Evolutionary conservation across 2,329 filamentous ascomycete species (phyloP).

Genomic region (Fusarium pseudoanthophilum): DNA sequence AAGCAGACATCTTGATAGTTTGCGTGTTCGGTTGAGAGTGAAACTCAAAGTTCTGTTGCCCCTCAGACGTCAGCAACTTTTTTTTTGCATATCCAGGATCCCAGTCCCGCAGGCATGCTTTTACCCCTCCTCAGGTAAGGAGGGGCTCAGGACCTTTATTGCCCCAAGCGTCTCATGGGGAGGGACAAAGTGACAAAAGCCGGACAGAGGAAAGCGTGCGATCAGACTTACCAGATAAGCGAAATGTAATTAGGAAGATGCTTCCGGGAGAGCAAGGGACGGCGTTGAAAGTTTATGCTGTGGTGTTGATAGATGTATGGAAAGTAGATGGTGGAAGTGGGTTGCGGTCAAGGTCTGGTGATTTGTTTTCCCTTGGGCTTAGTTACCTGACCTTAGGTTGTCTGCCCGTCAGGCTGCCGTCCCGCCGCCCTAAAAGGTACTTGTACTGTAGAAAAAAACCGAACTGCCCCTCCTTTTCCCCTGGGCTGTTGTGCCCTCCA

Average conservation of each 20-base stretch:
- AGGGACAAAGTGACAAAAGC: neutral
- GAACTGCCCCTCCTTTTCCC: constrained; percentile 43
- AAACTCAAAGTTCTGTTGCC: constrained; percentile 20
- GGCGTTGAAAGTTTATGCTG: constrained; percentile 19
- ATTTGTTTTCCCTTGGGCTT: constrained; percentile 39
- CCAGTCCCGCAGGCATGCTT: constrained; percentile 36
- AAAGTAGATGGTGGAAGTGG: constrained; percentile 34
- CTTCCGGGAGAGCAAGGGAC: constrained; percentile 8
- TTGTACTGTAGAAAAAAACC: constrained; percentile 10
- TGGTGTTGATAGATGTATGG: constrained; percentile 27
- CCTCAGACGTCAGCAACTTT: constrained; percentile 36
- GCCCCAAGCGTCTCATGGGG: constrained; percentile 12
- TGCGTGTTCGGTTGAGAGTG: constrained; percentile 25
- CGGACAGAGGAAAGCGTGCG: neutral
- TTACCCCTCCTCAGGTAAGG: constrained; percentile 34
- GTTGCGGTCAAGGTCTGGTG: constrained; percentile 43
- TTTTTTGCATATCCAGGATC: constrained; percentile 17
- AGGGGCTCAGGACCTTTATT: constrained; percentile 33
- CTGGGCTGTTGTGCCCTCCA: constrained; percentile 22
- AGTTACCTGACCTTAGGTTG: constrained; percentile 1
- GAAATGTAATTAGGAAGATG: constrained; percentile 25
- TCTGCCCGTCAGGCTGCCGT: constrained; percentile 29
- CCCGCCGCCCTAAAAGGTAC: constrained; percentile 11
- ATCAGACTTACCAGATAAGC: constrained; percentile 37
- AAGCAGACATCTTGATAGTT: constrained; percentile 57